Conservation (phyloP, 2,329 filamentous ascomycete species). For the Colletotrichum horii region DNA sequence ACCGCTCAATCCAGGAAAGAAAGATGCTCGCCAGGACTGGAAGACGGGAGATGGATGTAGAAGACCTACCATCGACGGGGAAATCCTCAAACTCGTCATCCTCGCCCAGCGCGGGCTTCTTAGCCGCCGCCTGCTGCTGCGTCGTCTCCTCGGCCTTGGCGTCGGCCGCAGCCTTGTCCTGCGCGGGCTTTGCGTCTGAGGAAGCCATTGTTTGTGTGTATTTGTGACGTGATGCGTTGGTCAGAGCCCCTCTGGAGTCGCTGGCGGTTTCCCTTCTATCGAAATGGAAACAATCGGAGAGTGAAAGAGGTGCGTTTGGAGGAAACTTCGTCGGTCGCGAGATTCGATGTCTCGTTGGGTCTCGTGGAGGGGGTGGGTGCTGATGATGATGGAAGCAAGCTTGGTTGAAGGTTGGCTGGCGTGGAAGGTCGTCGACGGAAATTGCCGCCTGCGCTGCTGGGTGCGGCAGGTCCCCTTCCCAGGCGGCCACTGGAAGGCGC, state of each 20-base stretch:
- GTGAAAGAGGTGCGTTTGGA: not conserved
- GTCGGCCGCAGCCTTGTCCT: constrained; percentile 37
- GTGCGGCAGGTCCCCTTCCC: not conserved
- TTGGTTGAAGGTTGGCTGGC: not conserved
- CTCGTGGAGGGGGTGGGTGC: not conserved
- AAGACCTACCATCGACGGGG: constrained; percentile 81
- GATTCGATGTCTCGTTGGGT: not conserved
- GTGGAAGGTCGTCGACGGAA: constrained; percentile 17
- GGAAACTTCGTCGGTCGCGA: not conserved
- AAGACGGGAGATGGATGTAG: not conserved
- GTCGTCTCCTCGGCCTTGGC: constrained; percentile 51
- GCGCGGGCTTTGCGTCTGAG: constrained; percentile 33
- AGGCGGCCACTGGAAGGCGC: constrained; percentile 3
- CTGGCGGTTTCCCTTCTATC: not conserved
- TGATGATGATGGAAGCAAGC: not conserved
- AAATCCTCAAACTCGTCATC: constrained; percentile 99
- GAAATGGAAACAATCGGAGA: not conserved
- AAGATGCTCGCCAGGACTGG: not conserved
- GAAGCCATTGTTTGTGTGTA: constrained; percentile 27
- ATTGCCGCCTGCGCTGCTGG: constrained; percentile 3
- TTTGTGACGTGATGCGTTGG: not conserved
- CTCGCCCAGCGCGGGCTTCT: constrained; percentile 75
- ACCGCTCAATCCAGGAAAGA: not conserved
- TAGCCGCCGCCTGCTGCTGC: constrained; percentile 59
- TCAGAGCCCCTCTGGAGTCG: not conserved